Conservation (phyloP, 1,284 basidiomycete genomes). For the Hymenochaete sp. region DNA sequence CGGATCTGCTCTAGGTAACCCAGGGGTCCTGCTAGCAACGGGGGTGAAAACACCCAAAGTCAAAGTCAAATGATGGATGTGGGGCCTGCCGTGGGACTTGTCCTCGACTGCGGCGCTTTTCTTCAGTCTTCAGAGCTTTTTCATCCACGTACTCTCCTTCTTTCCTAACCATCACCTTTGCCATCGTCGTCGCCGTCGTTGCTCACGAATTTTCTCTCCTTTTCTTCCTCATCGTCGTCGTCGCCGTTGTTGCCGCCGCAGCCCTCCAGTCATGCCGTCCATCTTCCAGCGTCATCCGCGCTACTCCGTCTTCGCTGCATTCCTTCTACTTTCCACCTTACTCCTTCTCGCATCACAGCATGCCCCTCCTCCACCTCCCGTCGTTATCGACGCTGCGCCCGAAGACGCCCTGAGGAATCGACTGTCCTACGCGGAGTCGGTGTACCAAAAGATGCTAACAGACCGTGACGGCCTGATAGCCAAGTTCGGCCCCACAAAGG, state of each 20-base stretch:
- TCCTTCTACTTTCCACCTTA: conserved; percentile 16
- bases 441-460: conserved; percentile 17
- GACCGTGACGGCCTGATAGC: conserved; percentile 17
- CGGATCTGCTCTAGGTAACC: no score
- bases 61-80: no score
- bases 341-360: conserved; percentile 18
- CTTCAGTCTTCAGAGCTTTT: no score
- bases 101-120: no score
- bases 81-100: no score
- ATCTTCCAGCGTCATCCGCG: conserved; percentile 18
- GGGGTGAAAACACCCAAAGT: no score
- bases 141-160: no score
- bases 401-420: conserved; percentile 7
- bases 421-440: conserved; percentile 11
- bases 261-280: conserved; percentile 18
- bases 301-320: conserved; percentile 15
- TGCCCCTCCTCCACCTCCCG: conserved; percentile 10
- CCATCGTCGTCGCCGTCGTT: no score
- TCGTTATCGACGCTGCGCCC: conserved; percentile 3
- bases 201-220: neutral
- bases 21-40: no score
- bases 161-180: no score
- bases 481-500: conserved; percentile 19
- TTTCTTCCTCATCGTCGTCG: no score
- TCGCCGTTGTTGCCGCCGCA: conserved; percentile 2